These are phyloP conservation scores for Raddia distichophylla DNA, from an alignment of 176 grass and related monocot genomes.

Conservation along the genomic window DNA sequence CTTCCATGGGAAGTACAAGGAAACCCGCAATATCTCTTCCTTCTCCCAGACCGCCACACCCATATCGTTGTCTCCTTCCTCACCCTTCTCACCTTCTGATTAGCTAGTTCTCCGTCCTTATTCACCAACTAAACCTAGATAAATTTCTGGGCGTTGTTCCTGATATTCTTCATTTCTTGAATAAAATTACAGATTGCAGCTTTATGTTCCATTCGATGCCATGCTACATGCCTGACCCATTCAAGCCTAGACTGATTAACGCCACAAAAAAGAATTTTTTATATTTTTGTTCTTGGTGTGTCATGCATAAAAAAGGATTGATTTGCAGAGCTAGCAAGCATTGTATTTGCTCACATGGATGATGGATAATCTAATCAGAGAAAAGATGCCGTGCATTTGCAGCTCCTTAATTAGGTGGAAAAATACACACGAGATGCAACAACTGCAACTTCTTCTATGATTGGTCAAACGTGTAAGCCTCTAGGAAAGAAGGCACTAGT, in stretches of 20 bases:
- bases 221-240: not conserved
- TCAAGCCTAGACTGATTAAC: not conserved
- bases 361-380: not conserved
- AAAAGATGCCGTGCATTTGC: not conserved
- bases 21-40: constrained; percentile 12
- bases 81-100: not conserved
- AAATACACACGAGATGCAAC: not conserved
- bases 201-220: not conserved
- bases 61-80: not conserved
- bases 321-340: not conserved
- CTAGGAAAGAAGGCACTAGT: not conserved
- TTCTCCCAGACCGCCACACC: not conserved
- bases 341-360: not conserved
- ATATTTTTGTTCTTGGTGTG: too few relatives aligned
- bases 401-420: too few relatives aligned
- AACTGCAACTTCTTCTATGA: not conserved
- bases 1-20: not conserved
- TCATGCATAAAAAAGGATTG: too few relatives aligned
- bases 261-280: too few relatives aligned
- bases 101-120: not conserved
- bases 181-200: not conserved
- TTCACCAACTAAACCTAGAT: not conserved
- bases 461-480: not conserved
- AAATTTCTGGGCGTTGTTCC: not conserved
- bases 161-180: not conserved